phyloP scores from a whole-genome alignment of 1,284 basidiomycete genomes.

The Cutaneotrichosporon sp. region DNA sequence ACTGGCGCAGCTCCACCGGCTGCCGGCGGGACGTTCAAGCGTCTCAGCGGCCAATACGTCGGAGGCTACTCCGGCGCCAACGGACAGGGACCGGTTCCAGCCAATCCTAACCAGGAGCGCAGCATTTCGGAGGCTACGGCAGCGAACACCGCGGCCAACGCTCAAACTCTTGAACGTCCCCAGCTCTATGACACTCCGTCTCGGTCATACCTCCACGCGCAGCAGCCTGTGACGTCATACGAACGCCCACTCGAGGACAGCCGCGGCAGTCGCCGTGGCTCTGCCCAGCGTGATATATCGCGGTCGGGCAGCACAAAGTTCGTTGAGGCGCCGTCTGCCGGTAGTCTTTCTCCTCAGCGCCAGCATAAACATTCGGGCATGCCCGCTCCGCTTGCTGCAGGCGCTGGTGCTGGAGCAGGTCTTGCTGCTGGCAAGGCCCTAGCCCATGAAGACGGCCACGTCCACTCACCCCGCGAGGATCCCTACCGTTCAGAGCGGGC shows the following conservation, averaged over 20 bases:
- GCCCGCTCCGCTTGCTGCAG: conserved; percentile 4
- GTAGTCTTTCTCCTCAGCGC: neutral
- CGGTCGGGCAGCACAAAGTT: conserved; percentile 5
- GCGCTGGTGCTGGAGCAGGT: conserved; percentile 11
- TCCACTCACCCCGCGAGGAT: neutral
- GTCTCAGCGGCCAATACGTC: neutral
- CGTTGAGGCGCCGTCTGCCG: conserved; percentile 1
- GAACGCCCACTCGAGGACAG: conserved; percentile 9
- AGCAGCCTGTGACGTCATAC: conserved; percentile 10
- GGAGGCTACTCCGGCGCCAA: neutral
- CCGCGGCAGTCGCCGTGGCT: neutral
- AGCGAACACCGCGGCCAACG: neutral
- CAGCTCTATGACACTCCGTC: conserved; percentile 29
- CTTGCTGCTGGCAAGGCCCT: neutral
- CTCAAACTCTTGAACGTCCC: neutral
- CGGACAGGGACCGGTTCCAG: neutral
- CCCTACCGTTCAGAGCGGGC: too few species aligned
- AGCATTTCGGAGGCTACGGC: neutral
- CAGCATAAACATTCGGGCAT: neutral
- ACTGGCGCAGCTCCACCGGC: neutral
- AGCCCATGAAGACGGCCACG: neutral
- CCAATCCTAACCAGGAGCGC: neutral
- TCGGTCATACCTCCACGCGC: conserved; percentile 38
- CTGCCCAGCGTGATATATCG: too few species aligned
- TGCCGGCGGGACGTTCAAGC: neutral